Conservation (phyloP, 371 early-diverging fungal genomes). For the Mucor circinelloides region DNA sequence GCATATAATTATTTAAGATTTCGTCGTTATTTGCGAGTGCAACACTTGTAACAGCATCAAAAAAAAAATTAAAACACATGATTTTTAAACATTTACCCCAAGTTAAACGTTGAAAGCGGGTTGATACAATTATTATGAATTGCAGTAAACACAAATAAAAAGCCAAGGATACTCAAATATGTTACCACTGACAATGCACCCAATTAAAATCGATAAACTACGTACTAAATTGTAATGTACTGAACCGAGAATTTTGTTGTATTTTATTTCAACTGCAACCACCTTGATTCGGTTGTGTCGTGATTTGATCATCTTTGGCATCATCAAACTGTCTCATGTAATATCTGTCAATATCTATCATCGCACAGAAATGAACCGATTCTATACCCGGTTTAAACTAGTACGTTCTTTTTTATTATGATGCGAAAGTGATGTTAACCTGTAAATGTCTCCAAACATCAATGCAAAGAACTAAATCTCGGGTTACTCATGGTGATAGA, state of each 20-base stretch:
- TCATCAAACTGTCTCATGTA: neutral
- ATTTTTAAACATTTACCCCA: neutral
- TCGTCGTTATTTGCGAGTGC: neutral
- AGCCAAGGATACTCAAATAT: neutral
- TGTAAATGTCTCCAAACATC: too few species aligned
- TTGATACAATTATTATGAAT: neutral
- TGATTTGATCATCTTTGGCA: conserved; percentile 1
- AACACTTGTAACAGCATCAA: neutral
- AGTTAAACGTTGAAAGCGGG: neutral
- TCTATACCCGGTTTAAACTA: neutral
- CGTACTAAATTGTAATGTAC: neutral
- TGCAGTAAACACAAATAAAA: neutral
- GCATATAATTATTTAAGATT: neutral
- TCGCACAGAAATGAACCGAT: neutral
- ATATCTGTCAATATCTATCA: neutral
- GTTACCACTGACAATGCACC: neutral
- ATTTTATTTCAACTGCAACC: neutral
- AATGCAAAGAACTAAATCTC: too few species aligned
- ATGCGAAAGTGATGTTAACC: neutral
- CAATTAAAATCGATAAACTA: neutral
- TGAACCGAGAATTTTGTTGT: neutral
- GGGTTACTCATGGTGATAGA: too few species aligned
- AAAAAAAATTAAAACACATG: neutral
- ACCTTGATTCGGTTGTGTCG: neutral
- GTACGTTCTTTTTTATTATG: neutral